Base-by-base conservation (phyloP, 2,329 filamentous ascomycete species). In the Sarocladiaceae sp. region DNA sequence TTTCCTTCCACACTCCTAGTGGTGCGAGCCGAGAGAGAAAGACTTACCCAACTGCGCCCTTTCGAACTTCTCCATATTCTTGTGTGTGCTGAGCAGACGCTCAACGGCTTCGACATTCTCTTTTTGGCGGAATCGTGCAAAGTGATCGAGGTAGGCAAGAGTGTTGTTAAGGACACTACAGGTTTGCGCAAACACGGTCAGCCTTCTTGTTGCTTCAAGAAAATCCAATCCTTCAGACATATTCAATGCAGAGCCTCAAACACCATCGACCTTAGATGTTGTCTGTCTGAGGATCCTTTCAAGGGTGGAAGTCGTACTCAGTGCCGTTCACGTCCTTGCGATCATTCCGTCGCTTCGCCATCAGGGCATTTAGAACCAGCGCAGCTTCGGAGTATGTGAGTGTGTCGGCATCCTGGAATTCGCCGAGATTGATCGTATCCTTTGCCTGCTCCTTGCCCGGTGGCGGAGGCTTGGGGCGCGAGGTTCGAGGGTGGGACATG, bases 71-170 rank as follows among this genome's bases (percentile, higher is more conserved):
- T 90, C 88, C 60, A 99, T 20, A 66, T 90, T 84, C 57, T 84
- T 83, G 65, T 90, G 87, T 54, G 86, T 82, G 59, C 88, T 88
- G 57, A 97, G 79, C 61, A 97, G 76, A 54, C 90, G 84, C 71
- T 96, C 91, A 28, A 97, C 90, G n/a, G 90, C 89, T 72, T 96
- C 89, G 64, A 96, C 88, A 59, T 94, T 94, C 69, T 96, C 90
- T 68, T 93, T 91, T 63, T 92, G 86, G 74, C 96, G 96, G 80
- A 97, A 97, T 31, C 94, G 88, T 17, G 92, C 88, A 71, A 99
- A 99, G 57, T 91, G 85, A 62, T 96, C 91, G 51, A 97, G 83
- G 71, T 99, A 97, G 65, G 92, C 90, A 58, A 91, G 80, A 23
- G 93, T 97, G 69, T 96, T 92, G 57, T 83, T 84, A 53, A 96